These are phyloP conservation scores for Closterium sp. DNA, from an alignment of 139 green algal genomes.

Conservation along the genomic window DNA sequence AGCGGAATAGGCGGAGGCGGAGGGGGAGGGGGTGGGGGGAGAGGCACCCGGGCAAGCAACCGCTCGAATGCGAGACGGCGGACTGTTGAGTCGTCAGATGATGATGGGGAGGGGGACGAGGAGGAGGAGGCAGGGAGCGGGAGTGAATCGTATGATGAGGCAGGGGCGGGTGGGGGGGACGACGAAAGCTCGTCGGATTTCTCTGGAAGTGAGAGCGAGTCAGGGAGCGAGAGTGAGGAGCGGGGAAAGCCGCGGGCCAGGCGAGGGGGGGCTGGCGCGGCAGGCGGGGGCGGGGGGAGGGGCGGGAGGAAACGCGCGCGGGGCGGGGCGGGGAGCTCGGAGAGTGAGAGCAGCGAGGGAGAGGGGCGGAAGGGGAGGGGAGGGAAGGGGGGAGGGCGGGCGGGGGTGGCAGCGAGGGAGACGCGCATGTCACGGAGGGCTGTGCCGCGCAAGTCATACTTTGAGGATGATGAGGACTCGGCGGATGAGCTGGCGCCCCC, in stretches of 20 bases:
- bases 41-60: neutral
- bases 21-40: neutral
- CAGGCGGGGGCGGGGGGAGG: slow-evolving; percentile 10
- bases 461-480: slow-evolving; percentile 46
- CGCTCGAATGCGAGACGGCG: neutral
- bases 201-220: neutral
- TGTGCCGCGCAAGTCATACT: slow-evolving; percentile 43
- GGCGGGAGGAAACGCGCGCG: neutral
- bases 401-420: slow-evolving; percentile 14
- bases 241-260: neutral
- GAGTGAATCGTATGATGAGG: slow-evolving; percentile 1
- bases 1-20: neutral
- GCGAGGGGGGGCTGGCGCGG: neutral
- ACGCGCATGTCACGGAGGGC: slow-evolving; percentile 20
- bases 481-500: slow-evolving; percentile 22
- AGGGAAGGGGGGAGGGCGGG: slow-evolving; percentile 2
- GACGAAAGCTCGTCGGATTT: neutral
- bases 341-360: neutral
- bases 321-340: neutral
- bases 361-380: slow-evolving; percentile 5
- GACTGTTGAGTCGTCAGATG: slow-evolving; percentile 4
- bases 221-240: neutral
- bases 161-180: neutral
- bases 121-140: slow-evolving; percentile 5
- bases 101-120: slow-evolving; percentile 31